Percentiles rank a stretch among this genome's conserved stretches.
Conservation (phyloP, 208 protist species). For the Trypanosoma rangeli region DNA sequence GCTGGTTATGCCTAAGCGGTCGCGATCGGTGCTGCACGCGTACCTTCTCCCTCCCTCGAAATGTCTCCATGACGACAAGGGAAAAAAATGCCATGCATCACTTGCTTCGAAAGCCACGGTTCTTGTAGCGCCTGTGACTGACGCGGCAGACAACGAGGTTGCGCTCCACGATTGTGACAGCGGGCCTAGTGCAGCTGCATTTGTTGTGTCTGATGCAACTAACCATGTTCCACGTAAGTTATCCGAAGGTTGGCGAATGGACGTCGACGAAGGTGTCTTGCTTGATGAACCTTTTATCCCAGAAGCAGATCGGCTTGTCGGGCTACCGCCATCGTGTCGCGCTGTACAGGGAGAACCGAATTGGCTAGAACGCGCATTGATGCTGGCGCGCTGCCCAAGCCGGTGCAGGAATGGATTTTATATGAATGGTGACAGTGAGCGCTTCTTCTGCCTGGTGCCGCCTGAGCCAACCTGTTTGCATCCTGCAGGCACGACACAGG, state of each 20-base stretch:
- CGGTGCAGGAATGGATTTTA: neutral
- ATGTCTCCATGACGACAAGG: neutral
- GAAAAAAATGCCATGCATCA: neutral
- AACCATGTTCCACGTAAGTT: neutral
- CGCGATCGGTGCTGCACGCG: slow-evolving; percentile 22
- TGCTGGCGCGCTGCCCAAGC: slow-evolving; percentile 3
- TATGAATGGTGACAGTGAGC: neutral
- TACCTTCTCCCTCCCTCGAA: slow-evolving; percentile 17
- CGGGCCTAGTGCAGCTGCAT: neutral
- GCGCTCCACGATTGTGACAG: neutral
- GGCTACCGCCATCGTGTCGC: slow-evolving; percentile 25
- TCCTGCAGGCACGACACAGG: neutral
- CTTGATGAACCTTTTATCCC: slow-evolving; percentile 9
- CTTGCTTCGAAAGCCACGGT: neutral
- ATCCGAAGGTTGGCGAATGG: neutral
- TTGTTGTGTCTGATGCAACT: neutral
- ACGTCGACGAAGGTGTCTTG: neutral
- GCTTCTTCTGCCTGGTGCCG: neutral
- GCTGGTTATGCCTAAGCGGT: slow-evolving; percentile 16
- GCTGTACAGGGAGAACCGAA: slow-evolving; percentile 23
- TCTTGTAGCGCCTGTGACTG: neutral
- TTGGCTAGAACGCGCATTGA: slow-evolving; percentile 29
- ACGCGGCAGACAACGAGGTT: neutral
- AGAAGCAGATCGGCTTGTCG: neutral
- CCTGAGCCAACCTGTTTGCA: slow-evolving; percentile 10